Evolutionary conservation across 306 rosid genomes (phyloP), one percentile per base, ranked within the genome.

Genomic region (Vigna reflexopilosa): DNA sequence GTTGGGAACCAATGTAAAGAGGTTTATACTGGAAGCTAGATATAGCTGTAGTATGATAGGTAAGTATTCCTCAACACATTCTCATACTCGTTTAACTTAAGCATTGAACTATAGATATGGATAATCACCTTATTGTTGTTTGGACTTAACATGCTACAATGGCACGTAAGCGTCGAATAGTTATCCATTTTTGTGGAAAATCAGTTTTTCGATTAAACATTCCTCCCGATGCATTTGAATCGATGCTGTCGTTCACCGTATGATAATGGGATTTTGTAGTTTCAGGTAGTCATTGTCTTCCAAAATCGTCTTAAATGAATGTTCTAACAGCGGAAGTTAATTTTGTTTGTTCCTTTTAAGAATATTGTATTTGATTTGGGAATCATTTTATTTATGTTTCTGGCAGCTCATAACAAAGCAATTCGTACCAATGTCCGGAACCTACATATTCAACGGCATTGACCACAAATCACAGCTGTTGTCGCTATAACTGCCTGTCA

Each of bases 391-490:
- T 45, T 55, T 63, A 56, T 40, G 70, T 69, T 56, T 26, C 58
- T 66, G 12, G 74, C 96, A 95, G 98, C 96, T 95, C 57, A 89
- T 93, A 82, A 95, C 99, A 80, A 90, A 89, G 69, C 99, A 95
- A 58, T 95, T 95, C 80, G 97, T 95, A 77, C 98, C 99, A 20
- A 85, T 95, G 91, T 85, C 91, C 22, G 98, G 96, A 54, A 91
- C 97, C 67, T 93, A 80, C 83, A 82, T 95, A 87, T 95, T 95
- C 90, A 92, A 93, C 69, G 98, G 98, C 81, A 93, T 95, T 11
- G 97, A 93, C 79, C 99, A 91, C 85, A 95, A 93, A 85, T 95
- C 98, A 47, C 99, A 93, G 78, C 63, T 93, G 62, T 80, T 95
- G 85, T 83, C 83, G 4, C 87, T 95, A 72, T 95, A 90, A 77